Percentiles rank a stretch among this genome's conserved stretches.
Conservation (phyloP, 2,329 filamentous ascomycete genomes). For the Fusarium bactridioides region DNA sequence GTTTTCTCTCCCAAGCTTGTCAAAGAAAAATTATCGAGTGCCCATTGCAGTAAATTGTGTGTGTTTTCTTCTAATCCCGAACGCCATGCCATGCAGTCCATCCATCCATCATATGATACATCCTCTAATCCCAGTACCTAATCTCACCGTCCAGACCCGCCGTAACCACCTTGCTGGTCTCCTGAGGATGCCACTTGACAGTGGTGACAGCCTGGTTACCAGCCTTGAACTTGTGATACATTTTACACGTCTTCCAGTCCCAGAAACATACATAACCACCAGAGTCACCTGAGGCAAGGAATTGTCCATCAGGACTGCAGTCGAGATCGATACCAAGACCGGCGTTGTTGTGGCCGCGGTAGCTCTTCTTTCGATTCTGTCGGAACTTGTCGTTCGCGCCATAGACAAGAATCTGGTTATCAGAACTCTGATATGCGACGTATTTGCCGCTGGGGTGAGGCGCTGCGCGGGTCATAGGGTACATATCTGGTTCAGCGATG, state of each 20-base stretch:
- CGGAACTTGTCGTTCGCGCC: constrained; percentile 94
- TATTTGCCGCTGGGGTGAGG: constrained; percentile 91
- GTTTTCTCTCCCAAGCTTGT: background rate
- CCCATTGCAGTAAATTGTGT: constrained; percentile 7
- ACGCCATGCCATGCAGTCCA: constrained; percentile 40
- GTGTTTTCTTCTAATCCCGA: constrained; percentile 21
- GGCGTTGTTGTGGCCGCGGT: constrained; percentile 94
- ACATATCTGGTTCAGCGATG: constrained; percentile 98
- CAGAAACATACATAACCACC: constrained; percentile 94
- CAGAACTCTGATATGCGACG: constrained; percentile 89
- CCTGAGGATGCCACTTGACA: constrained; percentile 95
- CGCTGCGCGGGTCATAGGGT: constrained; percentile 86
- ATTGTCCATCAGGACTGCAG: constrained; percentile 90
- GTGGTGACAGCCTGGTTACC: constrained; percentile 84
- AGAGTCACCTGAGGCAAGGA: constrained; percentile 85
- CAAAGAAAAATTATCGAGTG: background rate
- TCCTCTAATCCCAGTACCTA: constrained; percentile 85
- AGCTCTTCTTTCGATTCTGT: constrained; percentile 96
- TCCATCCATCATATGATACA: constrained; percentile 1
- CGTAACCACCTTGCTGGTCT: constrained; percentile 91
- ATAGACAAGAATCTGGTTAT: constrained; percentile 98
- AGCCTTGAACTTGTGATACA: constrained; percentile 95
- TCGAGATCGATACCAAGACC: constrained; percentile 91
- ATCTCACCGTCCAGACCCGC: constrained; percentile 90
- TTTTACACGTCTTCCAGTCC: constrained; percentile 99